Percentiles rank a stretch among this genome's conserved stretches.
Evolutionary conservation across 345 rosid genomes (phyloP).

Genomic region (Arabis hirsuta): DNA sequence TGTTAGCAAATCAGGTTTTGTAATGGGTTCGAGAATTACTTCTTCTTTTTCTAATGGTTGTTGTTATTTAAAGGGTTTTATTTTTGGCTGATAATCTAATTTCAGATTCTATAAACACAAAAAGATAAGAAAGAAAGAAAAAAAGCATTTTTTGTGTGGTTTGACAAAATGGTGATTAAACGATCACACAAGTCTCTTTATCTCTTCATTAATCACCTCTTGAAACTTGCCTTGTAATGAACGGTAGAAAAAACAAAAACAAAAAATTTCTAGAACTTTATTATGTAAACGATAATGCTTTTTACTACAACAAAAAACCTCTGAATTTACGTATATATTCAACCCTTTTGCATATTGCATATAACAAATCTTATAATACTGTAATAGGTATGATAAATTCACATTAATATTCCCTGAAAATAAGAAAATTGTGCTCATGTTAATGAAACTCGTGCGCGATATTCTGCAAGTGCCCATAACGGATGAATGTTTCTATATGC

Average conservation of each 20-base stretch:
- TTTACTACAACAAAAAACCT: background rate
- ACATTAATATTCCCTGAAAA: background rate
- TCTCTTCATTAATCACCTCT: conserved; percentile 12
- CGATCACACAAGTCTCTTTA: too few species aligned
- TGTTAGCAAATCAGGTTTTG: conserved; percentile 19
- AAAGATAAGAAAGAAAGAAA: background rate
- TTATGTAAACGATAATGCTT: too few species aligned
- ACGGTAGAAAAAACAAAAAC: background rate
- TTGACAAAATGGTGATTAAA: background rate
- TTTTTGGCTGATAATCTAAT: conserved; percentile 43
- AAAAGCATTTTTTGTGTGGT: conserved; percentile 20
- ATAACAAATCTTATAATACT: background rate
- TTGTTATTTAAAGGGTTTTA: conserved; percentile 35
- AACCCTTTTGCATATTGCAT: background rate
- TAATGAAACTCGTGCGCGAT: conserved; percentile 46
- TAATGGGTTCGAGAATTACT: conserved; percentile 13
- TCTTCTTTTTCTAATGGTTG: conserved; percentile 27
- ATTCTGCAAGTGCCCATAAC: conserved; percentile 63
- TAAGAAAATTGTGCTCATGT: conserved; percentile 10
- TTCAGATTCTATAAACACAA: conserved; percentile 27
- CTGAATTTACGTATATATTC: background rate
- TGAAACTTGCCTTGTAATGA: conserved; percentile 32
- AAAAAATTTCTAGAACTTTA: conserved; percentile 14
- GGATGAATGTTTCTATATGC: conserved; percentile 68
- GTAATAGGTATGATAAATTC: background rate